Conservation (phyloP, 139 green algal species). For the Closterium sp. region DNA sequence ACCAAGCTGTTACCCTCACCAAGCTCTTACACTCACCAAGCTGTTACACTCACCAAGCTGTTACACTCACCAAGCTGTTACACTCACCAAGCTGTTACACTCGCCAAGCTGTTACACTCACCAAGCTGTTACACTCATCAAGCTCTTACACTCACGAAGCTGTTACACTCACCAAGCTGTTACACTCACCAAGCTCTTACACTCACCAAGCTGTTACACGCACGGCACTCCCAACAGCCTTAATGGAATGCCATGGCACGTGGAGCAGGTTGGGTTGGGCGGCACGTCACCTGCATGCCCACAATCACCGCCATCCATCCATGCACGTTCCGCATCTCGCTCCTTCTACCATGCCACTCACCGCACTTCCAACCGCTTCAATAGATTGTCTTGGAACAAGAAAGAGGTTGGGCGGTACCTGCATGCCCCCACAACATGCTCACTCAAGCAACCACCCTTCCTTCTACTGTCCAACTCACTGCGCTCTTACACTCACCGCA, state of each 20-base stretch:
- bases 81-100: background rate
- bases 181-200: background rate
- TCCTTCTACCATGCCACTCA: too few species aligned
- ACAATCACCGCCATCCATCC: too few species aligned
- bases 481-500: background rate
- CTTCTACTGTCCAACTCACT: background rate
- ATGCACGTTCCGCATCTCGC: too few species aligned
- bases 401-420: background rate
- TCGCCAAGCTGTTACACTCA: background rate
- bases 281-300: too few species aligned
- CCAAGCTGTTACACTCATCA: background rate
- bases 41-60: background rate
- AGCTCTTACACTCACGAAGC: background rate
- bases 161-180: background rate
- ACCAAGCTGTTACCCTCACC: background rate
- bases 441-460: too few species aligned
- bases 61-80: background rate
- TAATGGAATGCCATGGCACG: too few species aligned
- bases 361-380: background rate
- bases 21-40: background rate
- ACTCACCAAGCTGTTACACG: background rate
- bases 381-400: background rate
- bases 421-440: background rate
- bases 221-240: background rate
- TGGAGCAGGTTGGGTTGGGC: too few species aligned